Base-by-base conservation (phyloP, 2,329 filamentous ascomycete species). In the Amauroascus niger region DNA sequence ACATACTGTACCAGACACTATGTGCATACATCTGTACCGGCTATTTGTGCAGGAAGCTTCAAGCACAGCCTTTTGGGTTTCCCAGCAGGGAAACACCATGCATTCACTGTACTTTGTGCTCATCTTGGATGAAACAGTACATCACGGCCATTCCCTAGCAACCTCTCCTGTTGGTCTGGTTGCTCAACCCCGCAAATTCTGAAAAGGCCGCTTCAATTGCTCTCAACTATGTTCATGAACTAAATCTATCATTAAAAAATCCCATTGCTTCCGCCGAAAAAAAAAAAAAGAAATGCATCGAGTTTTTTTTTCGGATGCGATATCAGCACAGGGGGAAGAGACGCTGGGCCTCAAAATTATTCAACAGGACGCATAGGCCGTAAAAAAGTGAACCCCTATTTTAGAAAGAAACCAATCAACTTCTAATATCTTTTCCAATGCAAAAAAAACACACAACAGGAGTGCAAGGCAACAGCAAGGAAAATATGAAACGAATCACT, bases 241-340 rank as follows among this genome's bases (percentile, higher is more conserved):
- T n/a, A 28, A 3, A 28, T 45, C 11, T 30, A 28, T 49, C 18
- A 49, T 49, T 40, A 28, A 40, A 26, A 30, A 40, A 49, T 9
- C 5, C 33, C 16, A 20, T n/a, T 39, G 33, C 47, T 35, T 24
- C 7, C 32, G 32, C 3, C 9, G 2, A 46, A 20, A 40, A 18
- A 40, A 20, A 20, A 30, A 50, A 41, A 40, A 32, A 37, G 45
- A 37, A 35, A 37, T 33, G 44, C 32, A 51, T 43, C 26, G 24
- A n/a, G n/a, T n/a, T n/a, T n/a, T n/a, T n/a, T n/a, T n/a, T n/a
- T n/a, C n/a, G n/a, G 32, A 45, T 26, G 6, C 3, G 7, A 9
- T 6, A 30, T 52, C 40, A 52, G 30, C 49, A 52, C 16, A 52
- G 20, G n/a, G 49, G 49, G n/a, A 52, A 52, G 28, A 52, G 13